Evolutionary conservation across 306 rosid species (phyloP), one percentile per base, ranked within the genome.

Genomic region (Vicia villosa): DNA sequence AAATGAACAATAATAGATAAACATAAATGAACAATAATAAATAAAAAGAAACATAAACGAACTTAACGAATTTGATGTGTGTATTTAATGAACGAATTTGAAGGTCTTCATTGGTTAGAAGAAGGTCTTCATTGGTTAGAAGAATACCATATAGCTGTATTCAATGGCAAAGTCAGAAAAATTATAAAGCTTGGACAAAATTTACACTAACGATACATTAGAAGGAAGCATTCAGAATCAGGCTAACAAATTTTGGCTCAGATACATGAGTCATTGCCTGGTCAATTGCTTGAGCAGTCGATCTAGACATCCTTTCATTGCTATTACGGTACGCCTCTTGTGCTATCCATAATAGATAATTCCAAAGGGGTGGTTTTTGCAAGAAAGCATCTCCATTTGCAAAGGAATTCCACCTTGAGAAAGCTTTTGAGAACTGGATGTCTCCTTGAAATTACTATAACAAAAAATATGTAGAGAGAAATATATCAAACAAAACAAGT

Each of bases 251-350:
- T 81, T 82, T 91, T 60, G 96, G 74, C 73, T 87, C 91, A 10
- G 98, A n/a, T n/a, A n/a, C n/a, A n/a, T 89, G 91, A 49, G 99
- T 61, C 99, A 95, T 95, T 64, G 99, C 99, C 81, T 91, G 99
- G 76, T 91, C 99, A 84, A 95, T 95, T 38, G 99, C 99, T 22
- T 87, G 88, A 67, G 96, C 99, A 75, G 99, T 91, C 15, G 97
- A 95, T 64, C 89, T 89, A 58, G 99, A 95, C 97, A 95, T 95
- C 78, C 99, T 85, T 64, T 95, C 99, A 72, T 87, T 83, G 85
- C 99, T 95, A 86, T 95, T 95, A 19, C 99, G 97, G 65, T 95
- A 95, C 10, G 62, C 97, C 84, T 95, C 99, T 79, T 95, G 99
- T 66, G 95, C 81, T 80, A 96, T 89, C 91, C 87, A 81, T 75